phyloP scores from a whole-genome alignment of 768 basidiomycete genomes.

The Hericium alpestre region DNA sequence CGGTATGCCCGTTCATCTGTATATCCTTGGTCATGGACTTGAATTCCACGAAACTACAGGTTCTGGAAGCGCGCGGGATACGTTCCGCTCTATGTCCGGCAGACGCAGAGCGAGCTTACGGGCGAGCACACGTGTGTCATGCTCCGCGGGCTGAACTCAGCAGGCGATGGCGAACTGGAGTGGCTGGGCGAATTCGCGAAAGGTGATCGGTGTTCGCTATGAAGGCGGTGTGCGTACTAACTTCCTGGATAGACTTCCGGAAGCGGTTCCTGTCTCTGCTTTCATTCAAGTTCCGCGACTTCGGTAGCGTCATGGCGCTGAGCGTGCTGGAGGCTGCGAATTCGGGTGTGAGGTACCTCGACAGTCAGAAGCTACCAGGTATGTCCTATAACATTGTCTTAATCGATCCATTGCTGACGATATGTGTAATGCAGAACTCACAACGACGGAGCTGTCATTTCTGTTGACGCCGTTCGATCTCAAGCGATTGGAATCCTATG shows the following conservation, averaged over 20 bases:
- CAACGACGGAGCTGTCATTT: conserved; percentile 43
- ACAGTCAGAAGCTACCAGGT: conserved; percentile 30
- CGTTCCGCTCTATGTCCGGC: conserved; percentile 84
- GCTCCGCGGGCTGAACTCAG: conserved; percentile 76
- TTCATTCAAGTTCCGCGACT: conserved; percentile 92
- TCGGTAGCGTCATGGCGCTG: conserved; percentile 76
- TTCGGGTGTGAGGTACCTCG: conserved; percentile 38
- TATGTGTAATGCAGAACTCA: conserved; percentile 34
- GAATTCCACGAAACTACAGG: conserved; percentile 22
- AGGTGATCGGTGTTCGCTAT: conserved; percentile 32
- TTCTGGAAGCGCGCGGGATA: conserved; percentile 97
- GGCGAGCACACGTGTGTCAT: conserved; percentile 96
- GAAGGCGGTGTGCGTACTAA: not conserved
- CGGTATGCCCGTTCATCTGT: conserved; percentile 29
- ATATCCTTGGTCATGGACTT: not conserved
- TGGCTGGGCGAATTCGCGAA: conserved; percentile 88
- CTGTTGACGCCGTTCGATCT: conserved; percentile 86
- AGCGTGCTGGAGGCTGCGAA: conserved; percentile 85
- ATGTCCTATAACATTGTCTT: conserved; percentile 3
- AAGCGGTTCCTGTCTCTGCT: conserved; percentile 79
- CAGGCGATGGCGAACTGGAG: conserved; percentile 46
- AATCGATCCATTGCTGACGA: not conserved
- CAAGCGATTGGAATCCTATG: conserved; percentile 91
- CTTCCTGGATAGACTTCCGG: conserved; percentile 62
- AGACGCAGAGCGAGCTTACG: conserved; percentile 89